Base-by-base conservation (phyloP, 768 basidiomycete species). In the Dendrothele bispora region DNA sequence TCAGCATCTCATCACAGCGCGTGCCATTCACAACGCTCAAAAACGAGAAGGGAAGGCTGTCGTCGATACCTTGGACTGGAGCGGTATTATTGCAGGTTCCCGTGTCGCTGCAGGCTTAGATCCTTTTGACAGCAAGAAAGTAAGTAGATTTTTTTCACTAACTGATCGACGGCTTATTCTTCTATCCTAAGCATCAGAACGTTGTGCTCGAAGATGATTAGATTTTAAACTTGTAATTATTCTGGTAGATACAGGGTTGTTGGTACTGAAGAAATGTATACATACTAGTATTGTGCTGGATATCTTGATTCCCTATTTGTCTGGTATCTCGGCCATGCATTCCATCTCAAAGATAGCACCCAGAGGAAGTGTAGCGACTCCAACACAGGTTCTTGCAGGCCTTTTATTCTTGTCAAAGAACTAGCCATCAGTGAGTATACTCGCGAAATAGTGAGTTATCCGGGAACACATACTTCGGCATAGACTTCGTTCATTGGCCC, bases 21-120 rank as follows among this genome's bases (percentile, higher is more conserved):
- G 88, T 27, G 86, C 91, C 0, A 66, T 89, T 22, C 86, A 91
- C 44, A 72, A 71, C 20, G 66, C 68, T 28, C 67, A 69, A 44
- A 64, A 64, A 21, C 67, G 70, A 4, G 79, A 80, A 14, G 73
- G 74, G 18, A 65, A 73, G 29, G 67, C 70, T 20, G 55, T 44
- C 8, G 79, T 78, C 61, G 80, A 83, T 7, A 67, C 75, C 3
- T 67, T 94, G 17, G 93, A 95, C 59, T 95, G 91, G 91, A 88
- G 85, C 51, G 82, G 83, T 1, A 62, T 94, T 34, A 78, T 95
- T 24, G 88, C 86, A 3, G 91, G 90, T 3, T 75, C 83, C 32
- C 75, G 92, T 42, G 81, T 87, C 11, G 77, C 88, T 2, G 86
- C 90, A 8, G 91, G 91, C 1, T 64, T 88, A 44, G 68, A 77